phyloP scores from a whole-genome alignment of 1,284 basidiomycete species.

The Marasmius sp. region DNA sequence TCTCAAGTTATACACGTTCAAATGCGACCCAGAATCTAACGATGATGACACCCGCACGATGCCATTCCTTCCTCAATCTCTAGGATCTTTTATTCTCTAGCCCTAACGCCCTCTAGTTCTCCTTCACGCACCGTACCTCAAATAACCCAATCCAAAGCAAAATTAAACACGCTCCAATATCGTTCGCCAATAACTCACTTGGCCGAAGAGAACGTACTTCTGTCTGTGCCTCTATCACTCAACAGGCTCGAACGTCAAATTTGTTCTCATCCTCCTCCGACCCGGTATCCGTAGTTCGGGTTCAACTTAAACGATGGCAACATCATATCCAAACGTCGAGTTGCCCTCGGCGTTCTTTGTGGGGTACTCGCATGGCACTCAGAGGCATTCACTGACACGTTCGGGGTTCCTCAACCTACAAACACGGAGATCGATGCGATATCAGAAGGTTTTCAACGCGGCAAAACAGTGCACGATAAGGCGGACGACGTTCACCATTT shows the following conservation, averaged over 20 bases:
- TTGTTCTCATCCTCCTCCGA: not conserved
- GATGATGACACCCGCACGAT: too few relatives aligned
- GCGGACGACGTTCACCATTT: slow-evolving; percentile 30
- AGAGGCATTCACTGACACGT: slow-evolving; percentile 39
- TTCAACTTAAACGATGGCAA: slow-evolving; percentile 45
- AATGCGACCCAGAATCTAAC: too few relatives aligned
- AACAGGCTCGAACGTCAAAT: not conserved
- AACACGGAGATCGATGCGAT: slow-evolving; percentile 7
- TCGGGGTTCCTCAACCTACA: slow-evolving; percentile 33
- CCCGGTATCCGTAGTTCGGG: slow-evolving; percentile 24
- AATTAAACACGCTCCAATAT: too few relatives aligned
- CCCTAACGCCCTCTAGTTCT: too few relatives aligned
- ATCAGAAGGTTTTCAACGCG: slow-evolving; percentile 28
- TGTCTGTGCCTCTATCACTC: not conserved
- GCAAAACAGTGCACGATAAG: slow-evolving; percentile 33
- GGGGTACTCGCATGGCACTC: slow-evolving; percentile 42
- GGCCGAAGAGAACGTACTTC: not conserved
- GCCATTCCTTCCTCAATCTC: too few relatives aligned
- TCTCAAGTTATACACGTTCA: too few relatives aligned
- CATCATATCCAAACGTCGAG: slow-evolving; percentile 33
- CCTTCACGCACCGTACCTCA: slow-evolving; percentile 19
- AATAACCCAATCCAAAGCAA: too few relatives aligned
- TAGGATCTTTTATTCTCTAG: too few relatives aligned
- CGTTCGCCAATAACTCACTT: slow-evolving; percentile 39
- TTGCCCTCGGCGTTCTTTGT: slow-evolving; percentile 41